Base-by-base conservation (phyloP, 1,139 yeast genomes). In the Geotrichum candidum region DNA sequence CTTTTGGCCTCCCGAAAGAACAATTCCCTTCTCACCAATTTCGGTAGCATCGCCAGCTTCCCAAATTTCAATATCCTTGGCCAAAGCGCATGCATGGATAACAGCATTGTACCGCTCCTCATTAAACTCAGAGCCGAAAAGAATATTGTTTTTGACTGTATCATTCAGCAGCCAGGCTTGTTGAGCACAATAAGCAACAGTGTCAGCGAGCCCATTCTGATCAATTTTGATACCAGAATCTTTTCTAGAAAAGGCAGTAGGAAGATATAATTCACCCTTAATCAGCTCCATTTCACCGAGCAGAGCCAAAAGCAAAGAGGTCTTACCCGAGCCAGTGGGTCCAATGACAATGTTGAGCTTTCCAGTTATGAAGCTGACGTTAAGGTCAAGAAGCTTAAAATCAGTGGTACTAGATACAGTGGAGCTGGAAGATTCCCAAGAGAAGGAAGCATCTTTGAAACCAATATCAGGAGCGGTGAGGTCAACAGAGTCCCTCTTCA, bases 1-100 rank as follows among this genome's bases (percentile, higher is more conserved):
- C 73, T 92, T 92, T 77, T 92, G 98, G 62, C 98, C 98, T 69
- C 98, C 98, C 48, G 97, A 90, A 62, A 92, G 80, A 0, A 97
- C 87, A 62, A 92, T 90, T 74, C 98, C 98, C 79, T 92, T 92
- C 75, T 92, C 98, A 72, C 96, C 96, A 71, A 90, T 87, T 75
- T 88, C 91, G 51, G 96, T 90, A 68, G 83, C 80, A 72, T 90
- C 96, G 50, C 84, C 84, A 51, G 72, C 74, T 63, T 84, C 82
- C 67, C 87, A 78, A 63, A 87, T 86, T 71, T 85, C 84, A 64
- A 92, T 82, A 76, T 92, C 98, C 70, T 96, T 86, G 55, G 80
- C 74, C 68, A 92, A 82, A 54, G 76, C 75, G 61, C 80, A 77
- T 0, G 97, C 97, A 63, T 86, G 84, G 57, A 92, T 79, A 31